Evolutionary conservation across 2,329 filamentous ascomycete species (phyloP), one percentile per base, ranked within the genome.

Genomic region (Rosellinia necatrix): DNA sequence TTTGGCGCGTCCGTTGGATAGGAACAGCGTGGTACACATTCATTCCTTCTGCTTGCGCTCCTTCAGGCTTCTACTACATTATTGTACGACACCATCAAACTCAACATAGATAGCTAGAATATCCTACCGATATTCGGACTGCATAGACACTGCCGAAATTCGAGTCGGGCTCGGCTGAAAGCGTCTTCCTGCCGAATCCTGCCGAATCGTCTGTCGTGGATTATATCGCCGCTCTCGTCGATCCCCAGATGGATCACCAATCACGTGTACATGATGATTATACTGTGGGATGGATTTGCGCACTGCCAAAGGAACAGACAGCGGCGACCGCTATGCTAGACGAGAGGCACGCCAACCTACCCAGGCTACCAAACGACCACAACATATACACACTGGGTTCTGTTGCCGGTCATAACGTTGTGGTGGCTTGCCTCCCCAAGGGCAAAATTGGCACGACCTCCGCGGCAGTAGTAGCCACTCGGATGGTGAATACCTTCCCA

Each of bases 391-490:
- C 34, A 5, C 37, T 69, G 4, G 66, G 66, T 21, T 56, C 55
- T 2, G 60, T 69, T 8, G 59, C 52, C 3, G 29, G 35, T 2
- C 53, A 68, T 27, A 60, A 66, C 35, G 38, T 68, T 40, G 71
- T 64, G 13, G 56, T 68, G 52, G 37, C 58, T 6, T 64, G 59
- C 32, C 49, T 64, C 35, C 53, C 60, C 12, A 30, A 62, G 21
- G 68, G 72, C 17, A 58, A 59, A 17, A 69, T 68, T 35, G 75
- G 74, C 10, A 74, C 55, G 8, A 69, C 52, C 40, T 52, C 70
- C 3, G 70, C 74, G 1, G 71, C 73, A 8, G 61, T 60, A 2
- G 69, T 71, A 2, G 70, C 69, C 1, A 66, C 56, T 21, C 58
- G 68, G 15, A 71, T 75, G 64, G 49, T 53, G 12, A 47, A 59